phyloP scores from a whole-genome alignment of 305 asterid species.

The Rubia tinctorum region DNA sequence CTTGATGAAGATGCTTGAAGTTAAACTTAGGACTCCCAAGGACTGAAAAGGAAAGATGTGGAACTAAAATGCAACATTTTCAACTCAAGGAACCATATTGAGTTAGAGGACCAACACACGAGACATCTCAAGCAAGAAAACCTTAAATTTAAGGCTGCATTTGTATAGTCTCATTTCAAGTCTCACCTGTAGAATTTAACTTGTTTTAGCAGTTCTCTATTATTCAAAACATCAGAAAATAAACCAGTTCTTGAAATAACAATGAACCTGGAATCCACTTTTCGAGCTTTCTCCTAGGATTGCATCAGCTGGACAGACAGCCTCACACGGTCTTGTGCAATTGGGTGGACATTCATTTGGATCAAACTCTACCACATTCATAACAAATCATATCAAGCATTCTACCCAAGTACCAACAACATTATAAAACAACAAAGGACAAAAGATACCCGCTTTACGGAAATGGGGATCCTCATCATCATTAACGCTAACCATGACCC shows the following conservation, averaged over 20 bases:
- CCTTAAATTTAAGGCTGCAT: not conserved
- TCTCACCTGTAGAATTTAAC: not conserved
- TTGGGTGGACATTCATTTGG: constrained; percentile 73
- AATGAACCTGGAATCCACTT: constrained; percentile 36
- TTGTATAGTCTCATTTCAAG: not conserved
- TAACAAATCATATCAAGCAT: constrained; percentile 10
- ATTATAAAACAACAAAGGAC: not conserved
- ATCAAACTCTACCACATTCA: constrained; percentile 56
- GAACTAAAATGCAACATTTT: too few relatives aligned
- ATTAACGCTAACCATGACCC: constrained; percentile 97
- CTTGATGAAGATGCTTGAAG: too few relatives aligned
- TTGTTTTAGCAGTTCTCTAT: not conserved
- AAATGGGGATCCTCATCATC: constrained; percentile 87
- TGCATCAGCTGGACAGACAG: constrained; percentile 86
- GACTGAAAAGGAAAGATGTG: too few relatives aligned
- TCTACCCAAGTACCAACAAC: not conserved
- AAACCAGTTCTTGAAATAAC: not conserved
- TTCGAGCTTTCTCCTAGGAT: constrained; percentile 34
- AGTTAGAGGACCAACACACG: too few relatives aligned
- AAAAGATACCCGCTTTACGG: constrained; percentile 78
- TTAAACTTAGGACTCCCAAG: too few relatives aligned
- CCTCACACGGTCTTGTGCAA: constrained; percentile 86
- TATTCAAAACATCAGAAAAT: not conserved
- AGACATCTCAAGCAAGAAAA: not conserved
- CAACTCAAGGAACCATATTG: too few relatives aligned